phyloP scores from a whole-genome alignment of 192 early-diverging fungal species.

The Bifiguratus adelaidae region DNA sequence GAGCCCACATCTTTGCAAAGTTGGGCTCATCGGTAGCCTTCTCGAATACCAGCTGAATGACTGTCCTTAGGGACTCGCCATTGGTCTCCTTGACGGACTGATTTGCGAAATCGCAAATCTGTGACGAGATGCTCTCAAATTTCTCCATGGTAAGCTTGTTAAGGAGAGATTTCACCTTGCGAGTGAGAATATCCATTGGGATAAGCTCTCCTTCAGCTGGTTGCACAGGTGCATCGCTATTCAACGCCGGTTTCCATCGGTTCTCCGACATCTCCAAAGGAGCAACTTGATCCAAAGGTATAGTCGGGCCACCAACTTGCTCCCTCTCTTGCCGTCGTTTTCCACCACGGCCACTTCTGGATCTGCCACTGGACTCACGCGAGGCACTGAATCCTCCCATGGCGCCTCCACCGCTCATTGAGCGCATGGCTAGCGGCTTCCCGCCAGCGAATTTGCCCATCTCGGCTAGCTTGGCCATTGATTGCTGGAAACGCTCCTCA shows the following conservation, averaged over 20 bases:
- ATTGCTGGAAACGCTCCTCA: constrained; percentile 18
- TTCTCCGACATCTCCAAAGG: constrained; percentile 74
- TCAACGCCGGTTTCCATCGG: constrained; percentile 58
- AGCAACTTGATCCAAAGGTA: constrained; percentile 51
- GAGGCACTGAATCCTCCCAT: constrained; percentile 11
- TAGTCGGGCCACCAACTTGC: constrained; percentile 31
- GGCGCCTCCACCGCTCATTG: too few species aligned
- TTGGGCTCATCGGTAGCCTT: constrained; percentile 94
- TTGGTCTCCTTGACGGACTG: constrained; percentile 52
- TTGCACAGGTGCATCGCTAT: constrained; percentile 14
- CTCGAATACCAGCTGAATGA: constrained; percentile 84
- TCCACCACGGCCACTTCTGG: constrained; percentile 46
- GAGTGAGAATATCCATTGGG: constrained; percentile 47
- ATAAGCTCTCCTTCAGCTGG: constrained; percentile 25
- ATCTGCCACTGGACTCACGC: constrained; percentile 21
- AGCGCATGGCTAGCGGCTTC: constrained; percentile 27
- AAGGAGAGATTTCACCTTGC: constrained; percentile 79
- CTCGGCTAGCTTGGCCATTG: constrained; percentile 11
- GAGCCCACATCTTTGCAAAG: constrained; percentile 86
- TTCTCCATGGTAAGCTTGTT: constrained; percentile 98
- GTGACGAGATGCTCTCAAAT: constrained; percentile 76
- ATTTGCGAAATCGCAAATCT: constrained; percentile 75
- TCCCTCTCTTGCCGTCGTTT: constrained; percentile 24
- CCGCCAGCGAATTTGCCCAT: constrained; percentile 27
- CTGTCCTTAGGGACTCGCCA: constrained; percentile 62